Evolutionary conservation across 345 rosid species (phyloP).

Genomic region (Streptanthus diversifolius): DNA sequence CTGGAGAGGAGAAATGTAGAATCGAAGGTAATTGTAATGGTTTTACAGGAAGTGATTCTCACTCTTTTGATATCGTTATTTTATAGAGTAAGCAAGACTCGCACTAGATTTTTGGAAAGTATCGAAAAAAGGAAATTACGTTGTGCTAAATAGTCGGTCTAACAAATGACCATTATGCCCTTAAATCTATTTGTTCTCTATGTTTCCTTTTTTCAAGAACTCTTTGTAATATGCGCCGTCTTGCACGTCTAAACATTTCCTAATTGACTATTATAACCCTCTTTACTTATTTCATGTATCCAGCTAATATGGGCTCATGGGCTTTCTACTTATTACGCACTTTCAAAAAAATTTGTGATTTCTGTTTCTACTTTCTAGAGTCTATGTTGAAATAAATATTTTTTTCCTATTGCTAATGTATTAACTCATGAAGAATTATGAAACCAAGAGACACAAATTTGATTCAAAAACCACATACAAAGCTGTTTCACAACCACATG

Average conservation of each 20-base stretch:
- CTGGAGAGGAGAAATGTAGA: neutral
- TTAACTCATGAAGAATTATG: slow-evolving; percentile 2
- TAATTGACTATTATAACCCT: neutral
- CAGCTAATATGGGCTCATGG: neutral
- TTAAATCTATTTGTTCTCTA: neutral
- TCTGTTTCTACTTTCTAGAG: too few species aligned
- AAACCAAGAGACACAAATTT: neutral
- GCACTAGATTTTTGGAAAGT: neutral
- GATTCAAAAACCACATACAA: neutral
- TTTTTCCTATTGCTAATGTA: too few species aligned
- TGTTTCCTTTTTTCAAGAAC: neutral
- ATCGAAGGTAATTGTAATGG: neutral
- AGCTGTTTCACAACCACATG: too few species aligned
- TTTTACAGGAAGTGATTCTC: neutral
- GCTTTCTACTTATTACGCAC: too few species aligned
- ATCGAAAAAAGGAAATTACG: neutral
- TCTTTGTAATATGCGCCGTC: too few species aligned
- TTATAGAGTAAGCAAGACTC: neutral
- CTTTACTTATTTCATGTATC: neutral
- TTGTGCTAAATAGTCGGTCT: neutral
- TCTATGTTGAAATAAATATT: too few species aligned
- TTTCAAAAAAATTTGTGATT: too few species aligned
- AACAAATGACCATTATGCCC: neutral
- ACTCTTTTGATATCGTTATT: neutral
- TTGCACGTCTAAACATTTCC: neutral